phyloP scores from a whole-genome alignment of 176 grass and related monocot species.

The Avena sativa region DNA sequence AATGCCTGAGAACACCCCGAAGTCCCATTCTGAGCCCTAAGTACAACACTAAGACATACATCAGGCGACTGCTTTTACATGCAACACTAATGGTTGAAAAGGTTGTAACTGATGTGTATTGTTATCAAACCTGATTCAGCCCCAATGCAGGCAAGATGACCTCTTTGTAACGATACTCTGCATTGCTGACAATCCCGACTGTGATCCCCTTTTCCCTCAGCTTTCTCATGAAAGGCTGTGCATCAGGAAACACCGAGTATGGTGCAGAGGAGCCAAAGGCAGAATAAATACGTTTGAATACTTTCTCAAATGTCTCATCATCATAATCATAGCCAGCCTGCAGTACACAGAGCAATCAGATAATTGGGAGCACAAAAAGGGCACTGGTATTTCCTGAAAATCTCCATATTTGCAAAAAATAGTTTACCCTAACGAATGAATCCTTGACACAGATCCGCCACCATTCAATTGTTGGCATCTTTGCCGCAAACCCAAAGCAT shows the following conservation, averaged over 20 bases:
- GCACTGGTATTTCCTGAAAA: background rate
- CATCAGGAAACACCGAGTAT: constrained; percentile 81
- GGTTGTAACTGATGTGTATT: background rate
- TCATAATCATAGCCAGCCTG: constrained; percentile 97
- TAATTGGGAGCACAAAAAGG: background rate
- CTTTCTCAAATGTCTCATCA: constrained; percentile 93
- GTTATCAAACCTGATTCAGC: constrained; percentile 57
- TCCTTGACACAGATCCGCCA: constrained; percentile 95
- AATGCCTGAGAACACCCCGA: constrained; percentile 63
- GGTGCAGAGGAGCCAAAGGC: constrained; percentile 89
- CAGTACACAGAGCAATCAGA: constrained; percentile 30
- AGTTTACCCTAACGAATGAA: constrained; percentile 73
- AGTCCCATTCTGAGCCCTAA: constrained; percentile 61
- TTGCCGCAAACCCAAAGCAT: constrained; percentile 86
- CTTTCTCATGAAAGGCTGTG: constrained; percentile 83
- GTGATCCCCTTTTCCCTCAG: constrained; percentile 66
- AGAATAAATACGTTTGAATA: constrained; percentile 91
- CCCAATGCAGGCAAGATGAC: constrained; percentile 87
- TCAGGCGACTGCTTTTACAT: background rate
- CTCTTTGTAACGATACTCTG: constrained; percentile 93
- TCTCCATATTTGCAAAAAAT: background rate
- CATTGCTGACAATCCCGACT: constrained; percentile 91
- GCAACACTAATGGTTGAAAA: background rate
- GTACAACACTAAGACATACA: constrained; percentile 17
- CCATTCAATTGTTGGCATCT: constrained; percentile 84